Evolutionary conservation across 2,329 filamentous ascomycete species (phyloP).

Genomic region (Colletotrichum lentis): DNA sequence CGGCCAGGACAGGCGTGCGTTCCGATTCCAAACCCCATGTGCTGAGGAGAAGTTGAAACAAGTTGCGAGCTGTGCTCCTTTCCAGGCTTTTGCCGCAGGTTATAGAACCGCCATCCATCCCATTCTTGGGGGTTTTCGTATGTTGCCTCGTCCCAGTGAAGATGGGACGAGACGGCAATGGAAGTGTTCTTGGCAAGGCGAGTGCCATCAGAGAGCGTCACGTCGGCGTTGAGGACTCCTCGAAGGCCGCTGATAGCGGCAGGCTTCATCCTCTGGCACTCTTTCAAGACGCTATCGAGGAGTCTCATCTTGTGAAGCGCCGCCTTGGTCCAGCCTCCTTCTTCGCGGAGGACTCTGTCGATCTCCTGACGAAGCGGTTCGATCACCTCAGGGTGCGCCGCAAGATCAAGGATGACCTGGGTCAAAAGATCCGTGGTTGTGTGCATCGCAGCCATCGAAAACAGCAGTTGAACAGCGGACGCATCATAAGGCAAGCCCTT

Average conservation of each 20-base stretch:
- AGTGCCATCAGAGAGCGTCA: conserved; percentile 20
- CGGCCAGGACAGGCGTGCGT: conserved; percentile 16
- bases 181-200: neutral
- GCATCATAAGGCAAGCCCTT: conserved; percentile 70
- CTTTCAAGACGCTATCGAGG: conserved; percentile 54
- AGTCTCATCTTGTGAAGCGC: conserved; percentile 50
- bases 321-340: conserved; percentile 47
- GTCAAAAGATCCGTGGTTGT: conserved; percentile 50
- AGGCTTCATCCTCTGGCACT: conserved; percentile 45
- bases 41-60: conserved; percentile 49
- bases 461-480: conserved; percentile 77
- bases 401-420: conserved; percentile 52
- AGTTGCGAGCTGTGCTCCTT: conserved; percentile 48
- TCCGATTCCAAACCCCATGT: conserved; percentile 50
- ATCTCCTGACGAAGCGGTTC: conserved; percentile 55
- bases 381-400: conserved; percentile 50
- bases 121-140: conserved; percentile 12
- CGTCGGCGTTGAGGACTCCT: neutral
- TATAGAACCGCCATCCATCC: conserved; percentile 13
- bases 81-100: conserved; percentile 24
- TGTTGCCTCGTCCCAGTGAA: conserved; percentile 14
- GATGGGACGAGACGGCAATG: conserved; percentile 16
- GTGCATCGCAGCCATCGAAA: conserved; percentile 67
- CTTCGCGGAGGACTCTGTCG: conserved; percentile 44
- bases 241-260: conserved; percentile 14